Base-by-base conservation (phyloP, 2,329 filamentous ascomycete genomes). In the Talaromyces sp. region DNA sequence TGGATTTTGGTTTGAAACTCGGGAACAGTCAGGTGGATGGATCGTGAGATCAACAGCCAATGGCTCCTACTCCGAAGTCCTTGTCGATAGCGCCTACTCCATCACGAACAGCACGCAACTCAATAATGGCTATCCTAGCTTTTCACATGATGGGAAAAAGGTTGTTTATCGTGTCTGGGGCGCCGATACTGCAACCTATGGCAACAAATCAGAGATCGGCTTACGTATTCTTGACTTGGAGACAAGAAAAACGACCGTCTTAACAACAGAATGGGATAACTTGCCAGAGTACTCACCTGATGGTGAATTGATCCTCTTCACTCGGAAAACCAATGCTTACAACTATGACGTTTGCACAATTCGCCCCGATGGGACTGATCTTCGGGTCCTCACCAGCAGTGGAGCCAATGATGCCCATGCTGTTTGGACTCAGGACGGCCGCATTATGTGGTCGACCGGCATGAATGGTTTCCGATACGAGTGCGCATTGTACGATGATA, bases 391-490 rank as follows among this genome's bases (percentile, higher is more conserved):
- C 19, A 58, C 55, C 3, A 42, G 27, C n/a, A 54, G 52, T 16
- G 47, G 20, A 6, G 47, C 55, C 16, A 58, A 78, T 45, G 74
- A 78, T 45, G 75, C 75, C 0, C 75, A 78, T 58, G 75, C 75
- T 1, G 72, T 77, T 1, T 78, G 75, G 75, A 66, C 70, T 0
- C 59, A 64, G 1, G 75, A 77, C 60, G 71, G 73, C 5, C 65
- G 67, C 2, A 77, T 78, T 33, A 51, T 75, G 57, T 79, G 68
- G 42, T 70, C 60, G 4, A 75, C 64, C n/a, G 75, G 74, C 2
- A 72, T 72, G 71, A 77, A 72, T 45, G 75, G 75, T 0, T 78
- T 77, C 61, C 66, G 72, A 27, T 70, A 73, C 37, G 76, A 78
- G 63, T 65, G 66, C 10, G 65, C 70, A 0, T 55, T 70, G 0